Base-by-base conservation (phyloP, 2,329 filamentous ascomycete species). In the Didymellaceae sp. region DNA sequence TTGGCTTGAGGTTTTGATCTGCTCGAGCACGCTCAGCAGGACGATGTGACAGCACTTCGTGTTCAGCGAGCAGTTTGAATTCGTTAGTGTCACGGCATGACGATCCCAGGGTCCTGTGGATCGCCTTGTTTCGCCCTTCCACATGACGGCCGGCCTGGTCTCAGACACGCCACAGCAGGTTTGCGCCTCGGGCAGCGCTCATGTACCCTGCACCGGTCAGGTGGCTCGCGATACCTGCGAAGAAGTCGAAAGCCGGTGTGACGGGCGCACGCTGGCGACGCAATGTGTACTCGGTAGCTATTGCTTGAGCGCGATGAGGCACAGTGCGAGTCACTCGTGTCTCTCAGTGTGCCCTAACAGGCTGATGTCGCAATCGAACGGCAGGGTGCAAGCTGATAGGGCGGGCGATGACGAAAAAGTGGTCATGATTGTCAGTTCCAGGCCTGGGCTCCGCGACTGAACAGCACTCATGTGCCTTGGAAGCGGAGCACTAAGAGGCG, bases 351-450 rank as follows among this genome's bases (percentile, higher is more conserved):
- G 43, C 42, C 38, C 21, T 42, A 42, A 33, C 16, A 26, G 37
- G 33, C 11, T 43, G 16, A 53, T 53, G 50, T 53, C 50, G 50
- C 50, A 53, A 48, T 53, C 33, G 33, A 48, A 37, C 17, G 28
- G 39, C 28, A 25, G 17, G 38, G 18, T 14, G 7, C 28, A 38
- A 14, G 26, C 9, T 35, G 50, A 53, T 43, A 31, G 44, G 50
- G 25, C 33, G 33, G 41, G 40, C 50, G 32, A 33, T 30, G 41
- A 25, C 8, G 25, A 33, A 32, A 38, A 40, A 33, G 21, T 31
- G 40, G 28, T 44, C 18, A 43, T 38, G 47, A 51, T 45, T 35
- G 41, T 43, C 38, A 47, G 37, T 30, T 48, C 41, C 43, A 45
- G 44, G 22, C 42, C 38, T 13, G 39, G 26, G 32, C 26, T 22